phyloP scores from a whole-genome alignment of 139 green algal genomes.

The Diplosphaera chodatii region DNA sequence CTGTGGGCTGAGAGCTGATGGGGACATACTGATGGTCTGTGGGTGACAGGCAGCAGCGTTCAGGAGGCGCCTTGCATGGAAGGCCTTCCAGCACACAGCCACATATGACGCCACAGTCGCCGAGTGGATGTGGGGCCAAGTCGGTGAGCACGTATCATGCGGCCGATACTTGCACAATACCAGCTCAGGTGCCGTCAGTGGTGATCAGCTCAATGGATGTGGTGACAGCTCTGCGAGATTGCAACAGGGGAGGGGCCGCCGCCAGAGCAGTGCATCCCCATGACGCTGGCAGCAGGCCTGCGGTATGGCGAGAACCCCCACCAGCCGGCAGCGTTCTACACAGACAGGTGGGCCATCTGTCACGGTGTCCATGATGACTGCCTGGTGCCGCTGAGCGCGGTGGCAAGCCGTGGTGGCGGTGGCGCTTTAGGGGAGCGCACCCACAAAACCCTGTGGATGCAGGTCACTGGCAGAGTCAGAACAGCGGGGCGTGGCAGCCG shows the following conservation, averaged over 20 bases:
- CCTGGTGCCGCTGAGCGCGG: no score
- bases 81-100: conserved; percentile 96
- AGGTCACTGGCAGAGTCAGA: conserved; percentile 69
- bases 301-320: conserved; percentile 98
- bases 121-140: conserved; percentile 92
- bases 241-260: conserved; percentile 26
- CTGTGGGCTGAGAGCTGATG: no score
- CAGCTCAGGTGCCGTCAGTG: no score
- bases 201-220: no score
- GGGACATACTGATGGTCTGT: no score
- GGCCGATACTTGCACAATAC: no score
- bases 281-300: conserved; percentile 70
- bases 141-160: conserved; percentile 32
- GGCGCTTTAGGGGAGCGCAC: no score
- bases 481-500: conserved; percentile 75
- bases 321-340: conserved; percentile 95
- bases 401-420: no score
- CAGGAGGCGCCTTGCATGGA: conserved; percentile 87
- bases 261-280: conserved; percentile 74
- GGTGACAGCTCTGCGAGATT: no score
- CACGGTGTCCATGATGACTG: no score
- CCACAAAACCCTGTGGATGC: no score
- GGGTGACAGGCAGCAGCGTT: conserved; percentile 43
- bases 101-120: conserved; percentile 86
- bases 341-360: conserved; percentile 40